Percentiles rank a stretch among this genome's conserved stretches.
Conservation (phyloP, 192 early-diverging fungal species). For the Coemansia sp. region DNA sequence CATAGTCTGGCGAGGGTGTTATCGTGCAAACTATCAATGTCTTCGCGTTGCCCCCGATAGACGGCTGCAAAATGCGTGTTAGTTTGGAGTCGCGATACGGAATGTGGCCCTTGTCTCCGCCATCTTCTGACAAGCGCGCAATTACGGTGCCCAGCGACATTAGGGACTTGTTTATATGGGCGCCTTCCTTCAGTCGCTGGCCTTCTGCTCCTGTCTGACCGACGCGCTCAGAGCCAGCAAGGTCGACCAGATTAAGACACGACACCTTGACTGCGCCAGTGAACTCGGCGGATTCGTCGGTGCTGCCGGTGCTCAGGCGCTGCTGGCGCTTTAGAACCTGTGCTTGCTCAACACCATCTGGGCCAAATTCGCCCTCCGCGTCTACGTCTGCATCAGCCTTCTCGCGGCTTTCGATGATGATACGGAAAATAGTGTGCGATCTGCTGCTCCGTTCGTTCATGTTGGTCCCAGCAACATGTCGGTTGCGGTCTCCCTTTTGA, state of each 20-base stretch:
- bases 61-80: conserved; percentile 90
- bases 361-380: neutral
- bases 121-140: conserved; percentile 74
- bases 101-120: conserved; percentile 71
- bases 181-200: conserved; percentile 93
- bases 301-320: conserved; percentile 40
- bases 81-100: conserved; percentile 97
- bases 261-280: conserved; percentile 56
- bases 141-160: conserved; percentile 93
- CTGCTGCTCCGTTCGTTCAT: conserved; percentile 90
- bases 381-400: conserved; percentile 13
- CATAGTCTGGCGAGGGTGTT: conserved; percentile 70
- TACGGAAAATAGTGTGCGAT: conserved; percentile 96
- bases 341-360: conserved; percentile 1
- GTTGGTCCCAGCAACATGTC: conserved; percentile 88
- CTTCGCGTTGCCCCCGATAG: conserved; percentile 85
- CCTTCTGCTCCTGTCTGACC: conserved; percentile 67
- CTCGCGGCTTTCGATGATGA: conserved; percentile 83
- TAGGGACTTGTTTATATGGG: conserved; percentile 91
- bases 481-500: conserved; percentile 72
- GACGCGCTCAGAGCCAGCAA: conserved; percentile 96
- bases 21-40: conserved; percentile 93
- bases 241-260: conserved; percentile 86
- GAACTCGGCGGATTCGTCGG: conserved; percentile 31
- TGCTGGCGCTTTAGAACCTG: conserved; percentile 11